Percentiles rank a stretch among this genome's conserved stretches.
phyloP scores from a whole-genome alignment of 1,284 basidiomycete genomes.

The Rhodotorula sp. region DNA sequence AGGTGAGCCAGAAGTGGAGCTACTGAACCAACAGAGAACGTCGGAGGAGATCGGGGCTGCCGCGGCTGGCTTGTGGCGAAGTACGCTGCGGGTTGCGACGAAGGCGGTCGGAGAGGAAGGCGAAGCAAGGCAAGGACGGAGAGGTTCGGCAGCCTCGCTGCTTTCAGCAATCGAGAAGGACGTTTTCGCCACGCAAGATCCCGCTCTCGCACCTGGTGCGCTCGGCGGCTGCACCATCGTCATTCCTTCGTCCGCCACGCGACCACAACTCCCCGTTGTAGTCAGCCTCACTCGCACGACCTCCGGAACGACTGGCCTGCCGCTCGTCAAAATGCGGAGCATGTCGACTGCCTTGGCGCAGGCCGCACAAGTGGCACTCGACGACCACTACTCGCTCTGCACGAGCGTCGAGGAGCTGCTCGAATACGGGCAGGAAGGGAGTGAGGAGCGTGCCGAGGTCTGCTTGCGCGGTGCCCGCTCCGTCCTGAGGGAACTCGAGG shows the following conservation, averaged over 20 bases:
- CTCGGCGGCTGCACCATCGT: slow-evolving; percentile 32
- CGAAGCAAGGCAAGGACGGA: background rate
- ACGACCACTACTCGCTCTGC: slow-evolving; percentile 18
- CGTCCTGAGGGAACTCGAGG: slow-evolving; percentile 22
- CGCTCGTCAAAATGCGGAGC: slow-evolving; percentile 14
- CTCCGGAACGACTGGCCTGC: slow-evolving; percentile 6
- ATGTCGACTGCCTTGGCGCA: slow-evolving; percentile 22
- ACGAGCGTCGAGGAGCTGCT: slow-evolving; percentile 34
- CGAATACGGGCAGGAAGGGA: slow-evolving; percentile 15
- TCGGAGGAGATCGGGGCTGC: slow-evolving; percentile 12
- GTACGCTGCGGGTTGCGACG: background rate
- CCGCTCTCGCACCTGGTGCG: slow-evolving; percentile 22
- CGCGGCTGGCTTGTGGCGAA: slow-evolving; percentile 8
- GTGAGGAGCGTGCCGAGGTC: slow-evolving; percentile 27
- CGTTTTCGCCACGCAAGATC: slow-evolving; percentile 4
- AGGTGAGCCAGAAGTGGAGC: background rate
- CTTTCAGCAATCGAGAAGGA: slow-evolving; percentile 8
- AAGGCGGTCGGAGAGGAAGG: background rate
- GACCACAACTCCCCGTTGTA: slow-evolving; percentile 26
- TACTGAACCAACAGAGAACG: background rate
- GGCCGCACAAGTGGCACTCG: slow-evolving; percentile 24
- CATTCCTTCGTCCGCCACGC: slow-evolving; percentile 14
- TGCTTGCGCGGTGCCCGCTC: slow-evolving; percentile 13
- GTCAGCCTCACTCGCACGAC: slow-evolving; percentile 23
- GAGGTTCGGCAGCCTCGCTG: slow-evolving; percentile 8